Evolutionary conservation across 2,329 filamentous ascomycete genomes (phyloP).

Genomic region (Diplodia mutila): DNA sequence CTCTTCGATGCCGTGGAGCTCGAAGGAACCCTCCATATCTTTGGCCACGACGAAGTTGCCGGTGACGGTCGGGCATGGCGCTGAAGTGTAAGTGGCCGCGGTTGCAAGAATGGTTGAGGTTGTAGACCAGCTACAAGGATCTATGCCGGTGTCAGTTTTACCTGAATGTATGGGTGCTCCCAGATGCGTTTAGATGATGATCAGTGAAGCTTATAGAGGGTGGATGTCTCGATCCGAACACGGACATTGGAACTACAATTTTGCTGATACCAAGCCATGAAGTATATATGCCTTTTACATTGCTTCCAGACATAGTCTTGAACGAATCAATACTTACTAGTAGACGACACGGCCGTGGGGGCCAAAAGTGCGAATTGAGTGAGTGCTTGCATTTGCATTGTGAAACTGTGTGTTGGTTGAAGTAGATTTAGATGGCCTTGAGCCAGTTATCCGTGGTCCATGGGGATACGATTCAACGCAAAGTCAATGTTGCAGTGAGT

Average conservation of each 20-base stretch:
- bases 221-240: not conserved
- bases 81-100: not conserved
- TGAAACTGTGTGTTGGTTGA: not conserved
- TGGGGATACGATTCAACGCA: not conserved
- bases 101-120: not conserved
- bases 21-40: not conserved
- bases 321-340: not conserved
- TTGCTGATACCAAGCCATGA: too few species aligned
- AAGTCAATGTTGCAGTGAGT: not conserved
- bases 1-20: not conserved
- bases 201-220: too few species aligned
- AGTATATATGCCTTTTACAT: not conserved
- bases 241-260: too few species aligned
- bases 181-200: too few species aligned
- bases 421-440: not conserved
- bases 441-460: not conserved
- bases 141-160: not conserved
- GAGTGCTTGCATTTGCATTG: not conserved
- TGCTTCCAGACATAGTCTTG: not conserved
- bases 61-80: conserved; percentile 7
- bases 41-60: not conserved
- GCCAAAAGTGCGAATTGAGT: not conserved
- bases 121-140: not conserved
- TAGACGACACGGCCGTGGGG: not conserved
- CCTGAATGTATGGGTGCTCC: not conserved